Base-by-base conservation (phyloP, 371 early-diverging fungal species). In the Dentiscutata heterogama region DNA sequence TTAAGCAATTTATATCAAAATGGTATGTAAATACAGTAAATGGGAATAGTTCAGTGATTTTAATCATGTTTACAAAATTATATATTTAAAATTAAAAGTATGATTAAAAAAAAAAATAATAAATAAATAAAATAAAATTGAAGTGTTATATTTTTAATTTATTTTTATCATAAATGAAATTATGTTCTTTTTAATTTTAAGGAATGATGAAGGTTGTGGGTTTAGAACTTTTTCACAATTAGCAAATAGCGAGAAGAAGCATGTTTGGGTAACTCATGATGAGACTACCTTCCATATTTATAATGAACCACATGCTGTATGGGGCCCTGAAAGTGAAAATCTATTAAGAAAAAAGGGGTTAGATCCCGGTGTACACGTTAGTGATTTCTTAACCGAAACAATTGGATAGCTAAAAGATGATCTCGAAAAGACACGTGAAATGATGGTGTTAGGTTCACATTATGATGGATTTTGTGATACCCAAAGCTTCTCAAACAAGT, bases 251-350 rank as follows among this genome's bases (percentile, higher is more conserved):
- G 31, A 75, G 31, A 75, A 75, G 51, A 29, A 54, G 54, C 58
- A 75, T 75, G 27, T 75, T n/a, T 56, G 22, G 35, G 18, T 75
- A 20, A 75, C 75, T 7, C 58, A 75, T 75, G 31, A 75, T 58
- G 58, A 75, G 31, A 27, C 29, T 31, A 53, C 27, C 2, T 75
- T 75, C 29, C 54, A 75, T 75, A 16, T 35, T 20, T 29, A 75
- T 75, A 60, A 75, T 56, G 58, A 31, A 51, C 75, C 6, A 46
- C 7, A 27, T 42, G 46, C 0, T 8, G 35, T 71, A 22, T 71
- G 50, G 65, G 31, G 31, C 22, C 31, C 31, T 13, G 31, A 29
- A 29, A 22, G n/a, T 42, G 3, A 71, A 20, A 0, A 46, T 20
- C n/a, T 5, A 42, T 42, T 71, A 42, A 8, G 46, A 22, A 71